Percentiles rank a stretch among this genome's conserved stretches.
Evolutionary conservation across 345 rosid genomes (phyloP).

Genomic region (Eucalyptus erythrocorys): DNA sequence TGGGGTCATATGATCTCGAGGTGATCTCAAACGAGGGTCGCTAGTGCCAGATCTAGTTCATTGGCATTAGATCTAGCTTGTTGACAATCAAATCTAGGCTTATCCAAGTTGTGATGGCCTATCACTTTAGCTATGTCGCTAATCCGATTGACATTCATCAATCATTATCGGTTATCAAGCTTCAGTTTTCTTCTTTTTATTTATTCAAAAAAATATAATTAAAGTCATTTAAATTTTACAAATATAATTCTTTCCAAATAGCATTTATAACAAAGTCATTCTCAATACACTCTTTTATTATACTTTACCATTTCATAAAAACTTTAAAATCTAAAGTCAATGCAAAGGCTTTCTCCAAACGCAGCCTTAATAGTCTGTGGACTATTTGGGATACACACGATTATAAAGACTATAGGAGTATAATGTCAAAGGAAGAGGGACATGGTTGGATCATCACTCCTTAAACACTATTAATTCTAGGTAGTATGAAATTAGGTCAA

Average conservation of each 20-base stretch:
- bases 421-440: too few species aligned
- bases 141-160: not conserved
- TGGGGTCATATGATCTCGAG: not conserved
- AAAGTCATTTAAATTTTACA: not conserved
- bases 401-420: too few species aligned
- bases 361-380: not conserved
- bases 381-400: not conserved
- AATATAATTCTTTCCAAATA: not conserved
- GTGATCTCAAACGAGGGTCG: not conserved
- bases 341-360: not conserved
- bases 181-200: not conserved
- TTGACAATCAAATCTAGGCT: accelerated
- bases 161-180: not conserved
- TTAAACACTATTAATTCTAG: too few species aligned
- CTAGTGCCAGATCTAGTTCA: not conserved
- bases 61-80: accelerated
- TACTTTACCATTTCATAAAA: not conserved
- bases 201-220: not conserved
- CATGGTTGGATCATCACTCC: too few species aligned
- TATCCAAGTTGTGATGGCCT: not conserved
- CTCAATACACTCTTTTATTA: not conserved
- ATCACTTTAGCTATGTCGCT: not conserved
- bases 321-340: too few species aligned
- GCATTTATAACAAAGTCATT: not conserved
- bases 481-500: too few species aligned